These are phyloP conservation scores for Tulasnella sp. DNA, from an alignment of 768 basidiomycete species.

Conservation along the genomic window DNA sequence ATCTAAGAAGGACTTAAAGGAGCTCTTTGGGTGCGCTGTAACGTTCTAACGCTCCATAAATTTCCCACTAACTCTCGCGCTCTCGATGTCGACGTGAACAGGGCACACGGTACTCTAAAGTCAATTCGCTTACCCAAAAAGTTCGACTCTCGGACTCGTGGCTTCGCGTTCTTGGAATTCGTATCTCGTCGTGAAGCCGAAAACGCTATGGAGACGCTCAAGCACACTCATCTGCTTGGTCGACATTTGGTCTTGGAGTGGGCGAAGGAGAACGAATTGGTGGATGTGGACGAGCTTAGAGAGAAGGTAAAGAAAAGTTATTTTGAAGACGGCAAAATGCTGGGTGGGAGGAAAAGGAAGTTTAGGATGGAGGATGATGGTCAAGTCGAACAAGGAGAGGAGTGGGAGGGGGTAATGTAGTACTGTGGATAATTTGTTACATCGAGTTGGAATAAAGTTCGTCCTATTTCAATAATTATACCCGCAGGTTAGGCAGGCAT, in stretches of 20 bases:
- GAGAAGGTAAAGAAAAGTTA: conserved; percentile 80
- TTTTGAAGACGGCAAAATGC: conserved; percentile 60
- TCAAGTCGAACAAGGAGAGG: background rate
- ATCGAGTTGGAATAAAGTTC: no score
- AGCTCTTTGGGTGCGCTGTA: conserved; percentile 76
- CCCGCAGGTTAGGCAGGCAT: no score
- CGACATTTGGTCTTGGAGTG: conserved; percentile 94
- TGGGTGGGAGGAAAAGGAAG: conserved; percentile 80
- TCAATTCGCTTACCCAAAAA: conserved; percentile 92
- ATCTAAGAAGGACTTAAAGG: conserved; percentile 86
- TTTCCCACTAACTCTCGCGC: no score
- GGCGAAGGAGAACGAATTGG: conserved; percentile 75
- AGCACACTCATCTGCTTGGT: conserved; percentile 94
- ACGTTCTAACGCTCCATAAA: no score
- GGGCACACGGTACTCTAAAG: conserved; percentile 90
- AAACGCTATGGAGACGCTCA: conserved; percentile 80
- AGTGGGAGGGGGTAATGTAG: background rate
- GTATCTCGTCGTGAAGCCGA: conserved; percentile 87
- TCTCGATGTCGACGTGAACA: conserved; percentile 42
- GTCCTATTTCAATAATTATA: no score
- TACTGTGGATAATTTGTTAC: no score
- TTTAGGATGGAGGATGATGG: conserved; percentile 56
- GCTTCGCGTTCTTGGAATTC: conserved; percentile 98
- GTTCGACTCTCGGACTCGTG: conserved; percentile 84
- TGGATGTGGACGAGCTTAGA: conserved; percentile 63